Evolutionary conservation across 352 stramenopile species (phyloP), one percentile per base, ranked within the genome.

Genomic region (Phytopythium mirpurense): DNA sequence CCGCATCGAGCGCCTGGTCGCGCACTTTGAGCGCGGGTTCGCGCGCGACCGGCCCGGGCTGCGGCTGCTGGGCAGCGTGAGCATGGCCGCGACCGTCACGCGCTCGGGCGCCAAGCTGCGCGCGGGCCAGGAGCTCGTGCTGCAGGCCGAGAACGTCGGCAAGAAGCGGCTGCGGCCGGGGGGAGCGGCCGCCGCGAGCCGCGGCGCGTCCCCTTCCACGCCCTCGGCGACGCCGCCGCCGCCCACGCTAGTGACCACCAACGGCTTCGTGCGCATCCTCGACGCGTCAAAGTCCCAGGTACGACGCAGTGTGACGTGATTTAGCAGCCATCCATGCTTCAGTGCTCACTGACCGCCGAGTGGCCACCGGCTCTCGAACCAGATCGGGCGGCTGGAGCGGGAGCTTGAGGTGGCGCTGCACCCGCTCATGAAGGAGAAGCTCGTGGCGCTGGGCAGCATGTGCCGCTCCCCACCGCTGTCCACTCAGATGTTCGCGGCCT

Each of bases 141-240:
- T 92, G 37, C 72, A 86, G 26, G 81, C 75, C 3, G 81, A 92
- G 44, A 85, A 88, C 44, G 77, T 74, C 2, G 78, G 78, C 24
- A 86, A 80, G 60, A 92, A 90, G 56, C 72, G 81, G 7, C 49
- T 74, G 26, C 68, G 73, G 15, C 62, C 66, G 1, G 65, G 65
- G 35, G 40, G 63, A 1, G 57, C 57, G 0, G 42, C 27, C 14
- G 37, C n/a, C 16, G 6, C 15, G 7, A 43, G 51, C 19, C 12
- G 41, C 36, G 29, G 51, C 12, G n/a, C 36, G n/a, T n/a, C n/a
- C n/a, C n/a, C 0, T 54, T 18, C 41, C 12, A 31, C 41, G 5
- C 3, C 23, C 18, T 23, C 37, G 23, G 26, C 19, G 4, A 10
- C n/a, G 24, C 29, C 27, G 24, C 21, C 21, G 46, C 23, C 27